phyloP scores from a whole-genome alignment of 73 alveolate genomes.

The Diophrys appendiculata region DNA sequence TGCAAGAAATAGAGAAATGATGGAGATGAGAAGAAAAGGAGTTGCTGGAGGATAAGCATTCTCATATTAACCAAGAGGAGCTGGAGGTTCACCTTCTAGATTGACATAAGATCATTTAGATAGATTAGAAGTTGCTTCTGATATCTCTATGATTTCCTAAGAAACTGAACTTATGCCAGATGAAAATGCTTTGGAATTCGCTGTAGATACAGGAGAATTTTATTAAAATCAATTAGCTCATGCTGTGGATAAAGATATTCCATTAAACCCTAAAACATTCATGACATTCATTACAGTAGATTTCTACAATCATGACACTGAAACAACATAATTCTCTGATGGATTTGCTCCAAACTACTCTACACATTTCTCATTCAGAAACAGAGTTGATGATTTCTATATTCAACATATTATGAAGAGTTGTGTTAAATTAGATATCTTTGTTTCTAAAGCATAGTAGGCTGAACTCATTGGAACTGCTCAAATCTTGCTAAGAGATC shows the following conservation, averaged over 20 bases:
- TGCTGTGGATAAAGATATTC: constrained; percentile 33
- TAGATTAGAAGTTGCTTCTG: constrained; percentile 61
- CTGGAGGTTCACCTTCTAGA: neutral
- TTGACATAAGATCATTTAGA: constrained; percentile 29
- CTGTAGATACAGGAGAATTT: constrained; percentile 40
- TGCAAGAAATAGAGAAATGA: constrained; percentile 68
- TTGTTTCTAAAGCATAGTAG: constrained; percentile 44
- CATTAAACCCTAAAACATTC: constrained; percentile 28
- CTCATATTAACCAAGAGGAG: constrained; percentile 47
- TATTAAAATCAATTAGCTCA: constrained; percentile 31
- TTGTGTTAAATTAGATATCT: constrained; percentile 58
- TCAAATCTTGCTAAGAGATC: constrained; percentile 56
- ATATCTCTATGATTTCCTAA: constrained; percentile 46
- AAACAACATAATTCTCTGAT: constrained; percentile 58
- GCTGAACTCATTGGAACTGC: constrained; percentile 68
- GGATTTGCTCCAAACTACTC: constrained; percentile 80
- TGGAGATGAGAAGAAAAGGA: constrained; percentile 36
- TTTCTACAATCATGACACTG: constrained; percentile 85
- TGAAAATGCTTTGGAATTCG: constrained; percentile 56
- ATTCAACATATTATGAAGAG: constrained; percentile 65
- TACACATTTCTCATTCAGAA: constrained; percentile 77
- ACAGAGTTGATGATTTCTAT: constrained; percentile 77
- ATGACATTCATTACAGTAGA: constrained; percentile 74
- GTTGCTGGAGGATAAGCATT: constrained; percentile 43
- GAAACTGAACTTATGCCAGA: constrained; percentile 35